Conservation (phyloP, 2,329 filamentous ascomycete genomes). For the Lasiodiplodia citricola region DNA sequence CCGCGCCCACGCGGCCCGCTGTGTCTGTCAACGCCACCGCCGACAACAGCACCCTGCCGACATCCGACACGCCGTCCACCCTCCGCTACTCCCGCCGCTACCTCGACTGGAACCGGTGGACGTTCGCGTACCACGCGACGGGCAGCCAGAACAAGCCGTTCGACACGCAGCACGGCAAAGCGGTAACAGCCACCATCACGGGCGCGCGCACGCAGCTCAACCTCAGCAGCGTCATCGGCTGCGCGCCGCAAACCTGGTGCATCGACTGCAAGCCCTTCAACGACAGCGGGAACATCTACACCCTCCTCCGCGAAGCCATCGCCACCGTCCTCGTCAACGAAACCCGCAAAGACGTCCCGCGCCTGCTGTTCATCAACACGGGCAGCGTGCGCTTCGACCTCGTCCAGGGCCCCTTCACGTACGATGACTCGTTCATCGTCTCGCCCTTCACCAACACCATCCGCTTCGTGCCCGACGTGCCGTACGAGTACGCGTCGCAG, state of each 20-base stretch:
- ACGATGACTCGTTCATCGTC: constrained; percentile 59
- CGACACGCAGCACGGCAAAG: constrained; percentile 55
- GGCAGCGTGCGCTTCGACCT: constrained; percentile 67
- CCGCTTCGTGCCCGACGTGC: constrained; percentile 60
- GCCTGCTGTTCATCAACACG: constrained; percentile 66
- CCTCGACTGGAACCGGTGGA: constrained; percentile 71
- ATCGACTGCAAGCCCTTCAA: constrained; percentile 61
- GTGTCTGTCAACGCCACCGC: constrained; percentile 31
- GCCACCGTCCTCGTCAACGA: constrained; percentile 59
- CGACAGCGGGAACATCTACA: constrained; percentile 60
- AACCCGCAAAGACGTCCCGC: constrained; percentile 55
- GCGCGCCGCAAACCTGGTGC: constrained; percentile 66
- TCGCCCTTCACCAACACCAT: constrained; percentile 62
- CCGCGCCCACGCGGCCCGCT: constrained; percentile 49
- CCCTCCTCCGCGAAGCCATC: constrained; percentile 58
- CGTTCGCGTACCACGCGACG: constrained; percentile 67
- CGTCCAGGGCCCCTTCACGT: constrained; percentile 67
- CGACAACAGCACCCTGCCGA: constrained; percentile 39
- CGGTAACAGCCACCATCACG: constrained; percentile 58
- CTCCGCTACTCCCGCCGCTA: constrained; percentile 61
- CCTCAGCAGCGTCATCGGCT: constrained; percentile 63
- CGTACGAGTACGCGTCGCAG: constrained; percentile 51
- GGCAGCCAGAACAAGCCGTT: constrained; percentile 53
- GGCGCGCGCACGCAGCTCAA: constrained; percentile 58
- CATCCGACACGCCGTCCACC: constrained; percentile 47